Evolutionary conservation across 1,139 yeast genomes (phyloP).

Genomic region (Taphrina confusa): DNA sequence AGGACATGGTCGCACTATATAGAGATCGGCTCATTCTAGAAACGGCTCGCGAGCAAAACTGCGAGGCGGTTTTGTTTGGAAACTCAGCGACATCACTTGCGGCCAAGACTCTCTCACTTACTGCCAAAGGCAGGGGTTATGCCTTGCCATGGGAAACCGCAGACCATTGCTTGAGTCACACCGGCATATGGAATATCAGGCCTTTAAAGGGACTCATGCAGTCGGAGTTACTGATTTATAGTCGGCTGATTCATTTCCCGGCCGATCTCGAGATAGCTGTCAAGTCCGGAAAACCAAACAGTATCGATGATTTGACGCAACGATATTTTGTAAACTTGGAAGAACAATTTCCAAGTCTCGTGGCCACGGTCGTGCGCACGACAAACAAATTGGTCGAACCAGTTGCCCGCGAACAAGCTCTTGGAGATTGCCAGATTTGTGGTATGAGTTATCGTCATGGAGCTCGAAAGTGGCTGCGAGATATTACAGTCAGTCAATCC

Average conservation of each 20-base stretch:
- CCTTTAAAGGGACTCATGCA: conserved; percentile 18
- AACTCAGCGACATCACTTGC: conserved; percentile 84
- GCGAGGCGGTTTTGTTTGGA: conserved; percentile 66
- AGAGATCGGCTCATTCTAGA: conserved; percentile 54
- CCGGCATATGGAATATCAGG: conserved; percentile 54
- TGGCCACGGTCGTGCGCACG: conserved; percentile 88
- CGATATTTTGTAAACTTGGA: conserved; percentile 75
- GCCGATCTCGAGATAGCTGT: background rate
- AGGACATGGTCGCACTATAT: conserved; percentile 58
- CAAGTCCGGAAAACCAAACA: conserved; percentile 42
- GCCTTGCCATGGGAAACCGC: conserved; percentile 54
- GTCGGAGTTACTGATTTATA: conserved; percentile 4
- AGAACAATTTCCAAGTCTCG: conserved; percentile 82
- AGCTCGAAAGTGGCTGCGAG: conserved; percentile 62
- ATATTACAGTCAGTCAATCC: conserved; percentile 67
- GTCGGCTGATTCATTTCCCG: conserved; percentile 1
- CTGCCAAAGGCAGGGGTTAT: conserved; percentile 90
- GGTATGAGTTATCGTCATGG: conserved; percentile 53
- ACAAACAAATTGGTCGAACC: conserved; percentile 73
- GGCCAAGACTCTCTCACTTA: conserved; percentile 70
- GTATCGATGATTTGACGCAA: conserved; percentile 75
- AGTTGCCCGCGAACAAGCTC: conserved; percentile 36
- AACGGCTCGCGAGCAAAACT: conserved; percentile 53
- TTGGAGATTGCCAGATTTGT: conserved; percentile 48
- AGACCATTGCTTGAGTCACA: conserved; percentile 44